A percentile compares a stretch with the other conserved stretches of the same genome.
Conservation (phyloP, 352 stramenopile species). For the Phytopythium oedochilum region DNA sequence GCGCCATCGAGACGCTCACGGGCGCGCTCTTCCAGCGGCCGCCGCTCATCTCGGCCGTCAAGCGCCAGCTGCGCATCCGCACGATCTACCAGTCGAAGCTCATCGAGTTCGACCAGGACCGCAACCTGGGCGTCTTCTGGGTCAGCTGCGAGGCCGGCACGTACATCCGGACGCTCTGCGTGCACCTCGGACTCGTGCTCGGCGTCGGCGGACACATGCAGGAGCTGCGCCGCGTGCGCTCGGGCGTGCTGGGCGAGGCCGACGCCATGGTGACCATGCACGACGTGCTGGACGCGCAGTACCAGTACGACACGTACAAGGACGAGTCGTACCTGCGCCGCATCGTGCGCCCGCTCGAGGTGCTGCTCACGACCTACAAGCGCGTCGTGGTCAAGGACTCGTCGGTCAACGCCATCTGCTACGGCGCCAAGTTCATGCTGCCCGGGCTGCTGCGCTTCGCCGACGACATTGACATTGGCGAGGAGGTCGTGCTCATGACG, state of each 20-base stretch:
- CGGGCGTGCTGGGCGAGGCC: constrained; percentile 94
- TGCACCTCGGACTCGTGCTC: constrained; percentile 97
- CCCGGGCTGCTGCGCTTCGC: constrained; percentile 98
- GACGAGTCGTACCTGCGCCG: constrained; percentile 98
- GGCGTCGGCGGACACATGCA: constrained; percentile 99
- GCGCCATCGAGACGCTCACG: constrained; percentile 98
- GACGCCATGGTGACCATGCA: constrained; percentile 99
- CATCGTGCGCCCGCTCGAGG: constrained; percentile 97
- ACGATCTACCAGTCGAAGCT: constrained; percentile 99
- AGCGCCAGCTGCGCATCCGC: constrained; percentile 98
- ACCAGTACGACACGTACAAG: constrained; percentile 98
- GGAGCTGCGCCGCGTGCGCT: constrained; percentile 97
- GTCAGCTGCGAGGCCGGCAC: constrained; percentile 98
- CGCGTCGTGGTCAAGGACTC: constrained; percentile 99
- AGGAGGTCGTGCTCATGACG: constrained; percentile 99
- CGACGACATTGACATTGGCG: constrained; percentile 98
- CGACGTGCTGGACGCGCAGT: constrained; percentile 99
- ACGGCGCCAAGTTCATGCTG: constrained; percentile 99
- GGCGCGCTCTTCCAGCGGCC: constrained; percentile 99
- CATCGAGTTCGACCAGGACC: constrained; percentile 98
- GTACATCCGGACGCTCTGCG: constrained; percentile 99
- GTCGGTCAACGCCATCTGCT: constrained; percentile 99
- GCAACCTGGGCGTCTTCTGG: constrained; percentile 97
- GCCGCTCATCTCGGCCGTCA: constrained; percentile 99
- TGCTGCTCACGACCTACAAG: constrained; percentile 99